Percentiles rank a stretch among this genome's conserved stretches.
These are phyloP conservation scores for Singerocomus inundabilis DNA, from an alignment of 1,284 basidiomycete genomes.

Conservation along the genomic window DNA sequence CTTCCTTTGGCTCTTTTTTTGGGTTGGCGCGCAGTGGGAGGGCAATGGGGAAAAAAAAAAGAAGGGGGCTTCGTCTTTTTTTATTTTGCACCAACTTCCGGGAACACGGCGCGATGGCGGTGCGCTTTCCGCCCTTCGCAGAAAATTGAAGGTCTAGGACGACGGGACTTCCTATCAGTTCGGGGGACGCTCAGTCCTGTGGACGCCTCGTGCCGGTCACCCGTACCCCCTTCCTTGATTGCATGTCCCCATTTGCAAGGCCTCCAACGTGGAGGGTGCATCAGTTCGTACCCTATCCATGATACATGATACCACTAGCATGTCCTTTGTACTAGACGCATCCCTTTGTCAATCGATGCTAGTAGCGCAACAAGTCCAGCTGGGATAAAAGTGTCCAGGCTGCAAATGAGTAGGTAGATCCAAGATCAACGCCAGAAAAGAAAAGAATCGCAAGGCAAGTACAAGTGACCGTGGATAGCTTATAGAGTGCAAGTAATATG, in stretches of 20 bases:
- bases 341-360: conserved; percentile 12
- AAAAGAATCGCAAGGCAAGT: conserved; percentile 13
- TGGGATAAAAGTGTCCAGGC: conserved; percentile 18
- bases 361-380: conserved; percentile 12
- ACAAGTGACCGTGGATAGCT: conserved; percentile 32
- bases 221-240: no score
- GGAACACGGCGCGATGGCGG: conserved; percentile 28
- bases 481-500: conserved; percentile 31
- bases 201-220: no score
- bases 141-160: no score
- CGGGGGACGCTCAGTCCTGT: no score
- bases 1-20: no score
- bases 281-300: conserved; percentile 28
- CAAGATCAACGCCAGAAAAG: neutral
- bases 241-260: no score
- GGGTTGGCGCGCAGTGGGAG: neutral
- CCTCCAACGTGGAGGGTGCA: conserved; percentile 8
- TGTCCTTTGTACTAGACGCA: conserved; percentile 16
- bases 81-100: conserved; percentile 20
- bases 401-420: conserved; percentile 4
- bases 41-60: neutral
- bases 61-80: no score
- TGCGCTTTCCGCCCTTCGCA: neutral
- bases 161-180: no score
- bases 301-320: conserved; percentile 22